These are phyloP conservation scores for Discostella pseudostelligera DNA, from an alignment of 108 stramenopile genomes.

Conservation along the genomic window DNA sequence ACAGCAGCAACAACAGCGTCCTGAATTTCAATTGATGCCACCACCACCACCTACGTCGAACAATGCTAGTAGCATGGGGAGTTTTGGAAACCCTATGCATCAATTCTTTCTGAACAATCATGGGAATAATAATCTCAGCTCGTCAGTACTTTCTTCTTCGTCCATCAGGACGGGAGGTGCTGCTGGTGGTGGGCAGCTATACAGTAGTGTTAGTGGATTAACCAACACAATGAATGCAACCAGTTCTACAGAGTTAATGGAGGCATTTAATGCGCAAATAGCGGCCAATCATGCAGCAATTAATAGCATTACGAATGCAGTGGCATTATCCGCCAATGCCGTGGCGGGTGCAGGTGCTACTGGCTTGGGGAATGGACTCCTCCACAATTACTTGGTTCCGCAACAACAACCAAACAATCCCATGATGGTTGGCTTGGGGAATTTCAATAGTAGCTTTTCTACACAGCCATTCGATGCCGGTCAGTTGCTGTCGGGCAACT, in stretches of 20 bases:
- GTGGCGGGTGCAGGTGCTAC: not conserved
- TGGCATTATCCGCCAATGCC: not conserved
- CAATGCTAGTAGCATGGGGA: not conserved
- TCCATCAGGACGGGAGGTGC: not conserved
- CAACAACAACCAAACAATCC: not conserved
- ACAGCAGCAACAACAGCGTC: slow-evolving; percentile 26
- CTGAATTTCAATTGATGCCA: slow-evolving; percentile 36
- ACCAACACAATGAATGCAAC: slow-evolving; percentile 10
- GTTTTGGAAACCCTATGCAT: not conserved
- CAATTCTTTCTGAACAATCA: not conserved
- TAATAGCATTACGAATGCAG: slow-evolving; percentile 12
- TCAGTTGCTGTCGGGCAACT: not conserved
- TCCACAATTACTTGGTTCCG: not conserved
- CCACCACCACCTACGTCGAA: slow-evolving; percentile 1
- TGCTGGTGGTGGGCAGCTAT: no score
- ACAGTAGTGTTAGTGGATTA: not conserved
- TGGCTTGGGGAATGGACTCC: not conserved
- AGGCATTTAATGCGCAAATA: slow-evolving; percentile 39
- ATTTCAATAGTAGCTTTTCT: not conserved
- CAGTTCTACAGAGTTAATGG: slow-evolving; percentile 17
- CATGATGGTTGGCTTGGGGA: not conserved
- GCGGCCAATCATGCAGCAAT: slow-evolving; percentile 18
- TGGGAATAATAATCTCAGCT: not conserved
- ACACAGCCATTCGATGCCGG: not conserved
- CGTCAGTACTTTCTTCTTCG: not conserved